phyloP scores from a whole-genome alignment of 140 eudicot genomes.

The Flaveria floridana region DNA sequence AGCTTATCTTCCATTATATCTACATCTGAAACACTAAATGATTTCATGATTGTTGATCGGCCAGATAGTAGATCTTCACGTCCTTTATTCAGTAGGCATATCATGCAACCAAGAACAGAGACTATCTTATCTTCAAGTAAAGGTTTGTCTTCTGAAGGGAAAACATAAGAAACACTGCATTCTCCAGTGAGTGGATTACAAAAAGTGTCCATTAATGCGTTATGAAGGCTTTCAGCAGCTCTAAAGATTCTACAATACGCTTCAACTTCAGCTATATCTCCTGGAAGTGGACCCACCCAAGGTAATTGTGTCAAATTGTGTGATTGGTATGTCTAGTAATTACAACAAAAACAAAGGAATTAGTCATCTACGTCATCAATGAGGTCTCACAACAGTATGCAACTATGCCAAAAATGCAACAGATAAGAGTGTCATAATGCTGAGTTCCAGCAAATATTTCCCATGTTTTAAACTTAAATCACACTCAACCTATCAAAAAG shows the following conservation, averaged over 20 bases:
- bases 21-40: conserved; percentile 54
- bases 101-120: conserved; percentile 96
- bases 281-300: conserved; percentile 96
- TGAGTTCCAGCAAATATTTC: too few relatives aligned
- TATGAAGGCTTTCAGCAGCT: conserved; percentile 83
- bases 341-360: conserved; percentile 6
- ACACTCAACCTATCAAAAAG: background rate
- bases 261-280: conserved; percentile 96
- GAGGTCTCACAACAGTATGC: background rate
- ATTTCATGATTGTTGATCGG: conserved; percentile 60
- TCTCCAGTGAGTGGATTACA: conserved; percentile 93
- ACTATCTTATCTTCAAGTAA: conserved; percentile 90
- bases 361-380: conserved; percentile 16
- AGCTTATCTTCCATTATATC: conserved; percentile 60
- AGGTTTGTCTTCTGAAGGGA: conserved; percentile 72
- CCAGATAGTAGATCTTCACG: conserved; percentile 87
- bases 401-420: too few relatives aligned
- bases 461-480: background rate
- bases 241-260: conserved; percentile 95
- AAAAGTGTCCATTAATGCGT: conserved; percentile 76
- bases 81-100: conserved; percentile 86
- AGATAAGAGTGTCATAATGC: too few relatives aligned
- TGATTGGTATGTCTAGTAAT: conserved; percentile 51
- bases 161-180: conserved; percentile 83
- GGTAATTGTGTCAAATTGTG: conserved; percentile 65